These are phyloP conservation scores for Deuterostichococcus epilithicus DNA, from an alignment of 139 green algal species.

Conservation along the genomic window DNA sequence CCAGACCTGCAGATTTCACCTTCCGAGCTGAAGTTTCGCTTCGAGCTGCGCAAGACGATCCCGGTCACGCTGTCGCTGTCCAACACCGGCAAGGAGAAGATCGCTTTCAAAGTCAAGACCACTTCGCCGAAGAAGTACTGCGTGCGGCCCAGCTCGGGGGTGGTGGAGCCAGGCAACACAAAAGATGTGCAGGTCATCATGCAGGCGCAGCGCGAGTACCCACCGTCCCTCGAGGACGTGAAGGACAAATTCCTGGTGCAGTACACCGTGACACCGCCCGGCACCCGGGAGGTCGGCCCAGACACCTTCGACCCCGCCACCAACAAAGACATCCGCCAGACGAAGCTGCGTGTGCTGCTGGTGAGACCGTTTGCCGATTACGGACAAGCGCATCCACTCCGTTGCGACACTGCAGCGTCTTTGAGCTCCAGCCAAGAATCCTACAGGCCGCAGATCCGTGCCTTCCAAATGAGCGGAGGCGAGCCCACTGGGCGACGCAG, in stretches of 20 bases:
- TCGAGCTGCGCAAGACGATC: constrained; percentile 75
- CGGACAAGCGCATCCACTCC: no score
- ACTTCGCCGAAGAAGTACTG: constrained; percentile 85
- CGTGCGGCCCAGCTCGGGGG: constrained; percentile 66
- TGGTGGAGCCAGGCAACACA: constrained; percentile 44
- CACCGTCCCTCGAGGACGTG: constrained; percentile 44
- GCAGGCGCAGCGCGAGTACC: constrained; percentile 47
- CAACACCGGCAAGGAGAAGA: constrained; percentile 46
- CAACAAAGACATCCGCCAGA: constrained; percentile 34
- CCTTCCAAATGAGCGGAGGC: no score
- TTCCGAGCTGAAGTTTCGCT: constrained; percentile 57
- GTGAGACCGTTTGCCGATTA: not conserved
- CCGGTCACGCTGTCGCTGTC: constrained; percentile 58
- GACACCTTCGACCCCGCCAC: constrained; percentile 47
- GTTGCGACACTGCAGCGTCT: no score
- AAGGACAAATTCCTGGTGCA: constrained; percentile 85
- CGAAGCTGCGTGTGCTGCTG: constrained; percentile 64
- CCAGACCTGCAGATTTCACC: constrained; percentile 28
- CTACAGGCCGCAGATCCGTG: no score
- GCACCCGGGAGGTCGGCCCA: constrained; percentile 30
- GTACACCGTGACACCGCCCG: constrained; percentile 27
- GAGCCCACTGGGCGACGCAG: no score
- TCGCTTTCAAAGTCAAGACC: constrained; percentile 85
- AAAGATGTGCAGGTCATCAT: constrained; percentile 62
- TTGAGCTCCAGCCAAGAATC: no score